Percentiles rank a stretch among this genome's conserved stretches.
These are phyloP conservation scores for Verbena officinalis DNA, from an alignment of 257 asterid species.

Conservation along the genomic window DNA sequence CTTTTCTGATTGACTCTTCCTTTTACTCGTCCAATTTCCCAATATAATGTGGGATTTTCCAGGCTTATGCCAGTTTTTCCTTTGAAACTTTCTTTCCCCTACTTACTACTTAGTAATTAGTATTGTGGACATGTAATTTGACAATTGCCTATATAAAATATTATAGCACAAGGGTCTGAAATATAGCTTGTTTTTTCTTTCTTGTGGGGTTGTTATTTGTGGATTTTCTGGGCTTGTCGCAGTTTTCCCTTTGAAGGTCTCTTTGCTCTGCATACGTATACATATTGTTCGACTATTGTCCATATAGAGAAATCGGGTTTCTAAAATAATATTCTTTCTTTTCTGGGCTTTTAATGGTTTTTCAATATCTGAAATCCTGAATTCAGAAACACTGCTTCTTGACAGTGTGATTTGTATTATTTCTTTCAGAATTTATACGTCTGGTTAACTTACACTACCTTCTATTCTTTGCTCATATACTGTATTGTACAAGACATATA, in stretches of 20 bases:
- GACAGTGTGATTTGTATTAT: background rate
- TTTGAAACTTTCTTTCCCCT: background rate
- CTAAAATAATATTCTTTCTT: background rate
- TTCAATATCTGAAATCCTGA: background rate
- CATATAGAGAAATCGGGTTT: background rate
- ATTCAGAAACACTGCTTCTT: background rate
- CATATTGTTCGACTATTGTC: background rate
- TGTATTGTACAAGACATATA: background rate
- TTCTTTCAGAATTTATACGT: background rate
- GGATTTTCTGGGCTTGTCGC: slow-evolving; percentile 21
- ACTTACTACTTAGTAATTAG: too few species aligned
- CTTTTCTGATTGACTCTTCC: slow-evolving; percentile 20
- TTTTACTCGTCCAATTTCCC: background rate
- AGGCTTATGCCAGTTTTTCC: slow-evolving; percentile 11
- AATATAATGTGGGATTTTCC: slow-evolving; percentile 1
- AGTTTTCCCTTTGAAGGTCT: background rate
- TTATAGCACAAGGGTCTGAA: background rate
- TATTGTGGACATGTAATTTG: background rate
- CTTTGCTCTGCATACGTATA: background rate
- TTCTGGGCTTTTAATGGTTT: background rate
- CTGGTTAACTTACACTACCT: background rate
- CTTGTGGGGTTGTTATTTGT: background rate
- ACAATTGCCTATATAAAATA: background rate
- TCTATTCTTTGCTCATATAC: background rate
- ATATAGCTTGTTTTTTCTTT: background rate